These are phyloP conservation scores for Raphidocelis subcapitata DNA, from an alignment of 139 green algal genomes.

Conservation along the genomic window DNA sequence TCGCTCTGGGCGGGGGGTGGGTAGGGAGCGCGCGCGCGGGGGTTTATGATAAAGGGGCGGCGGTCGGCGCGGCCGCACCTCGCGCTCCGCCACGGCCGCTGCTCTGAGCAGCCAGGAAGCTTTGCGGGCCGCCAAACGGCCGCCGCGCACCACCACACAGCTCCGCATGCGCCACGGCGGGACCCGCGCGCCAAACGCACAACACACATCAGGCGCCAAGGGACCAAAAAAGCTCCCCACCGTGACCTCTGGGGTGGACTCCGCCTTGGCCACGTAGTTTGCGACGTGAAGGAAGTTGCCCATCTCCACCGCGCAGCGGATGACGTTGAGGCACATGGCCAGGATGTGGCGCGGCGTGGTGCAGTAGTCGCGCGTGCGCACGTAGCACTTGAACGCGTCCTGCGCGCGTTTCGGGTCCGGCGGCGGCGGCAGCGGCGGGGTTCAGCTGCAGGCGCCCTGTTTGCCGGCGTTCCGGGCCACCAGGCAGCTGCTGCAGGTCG, in stretches of 20 bases:
- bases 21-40: not conserved
- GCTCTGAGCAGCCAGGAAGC: too few species aligned
- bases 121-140: too few species aligned
- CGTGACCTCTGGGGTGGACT: slow-evolving; percentile 56
- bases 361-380: slow-evolving; percentile 92
- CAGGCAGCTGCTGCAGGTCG: too few species aligned
- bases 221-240: not conserved
- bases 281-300: slow-evolving; percentile 81
- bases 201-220: too few species aligned
- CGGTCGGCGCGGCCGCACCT: not conserved
- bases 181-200: too few species aligned
- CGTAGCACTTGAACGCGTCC: slow-evolving; percentile 89
- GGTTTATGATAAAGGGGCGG: not conserved
- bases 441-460: too few species aligned
- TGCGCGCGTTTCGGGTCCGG: slow-evolving; percentile 31
- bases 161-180: too few species aligned
- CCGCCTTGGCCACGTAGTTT: slow-evolving; percentile 88
- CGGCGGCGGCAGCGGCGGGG: too few species aligned
- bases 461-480: too few species aligned
- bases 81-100: too few species aligned
- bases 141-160: too few species aligned
- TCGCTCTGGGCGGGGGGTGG: too few species aligned
- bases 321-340: slow-evolving; percentile 86
- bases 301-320: slow-evolving; percentile 77
- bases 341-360: slow-evolving; percentile 83